phyloP scores from a whole-genome alignment of 352 stramenopile genomes.

The Peronospora farinosa region DNA sequence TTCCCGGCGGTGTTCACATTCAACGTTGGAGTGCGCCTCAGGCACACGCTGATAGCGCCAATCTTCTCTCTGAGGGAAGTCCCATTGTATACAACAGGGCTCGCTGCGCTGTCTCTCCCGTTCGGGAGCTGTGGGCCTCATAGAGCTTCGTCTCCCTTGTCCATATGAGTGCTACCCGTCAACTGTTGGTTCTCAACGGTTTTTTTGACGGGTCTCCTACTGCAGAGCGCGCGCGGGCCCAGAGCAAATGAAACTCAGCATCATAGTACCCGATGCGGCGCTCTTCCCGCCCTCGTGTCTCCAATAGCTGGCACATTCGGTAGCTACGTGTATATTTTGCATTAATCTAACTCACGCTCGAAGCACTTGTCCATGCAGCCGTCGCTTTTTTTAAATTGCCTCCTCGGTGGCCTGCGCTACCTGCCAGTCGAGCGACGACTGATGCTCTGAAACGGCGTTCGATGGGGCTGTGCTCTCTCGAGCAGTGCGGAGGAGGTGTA shows the following conservation, averaged over 20 bases:
- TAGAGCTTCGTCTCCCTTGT: slow-evolving; percentile 13
- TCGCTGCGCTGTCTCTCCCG: slow-evolving; percentile 31
- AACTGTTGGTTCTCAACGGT: slow-evolving; percentile 79
- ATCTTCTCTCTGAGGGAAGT: slow-evolving; percentile 79
- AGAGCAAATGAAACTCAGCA: slow-evolving; percentile 50
- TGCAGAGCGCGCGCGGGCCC: slow-evolving; percentile 37
- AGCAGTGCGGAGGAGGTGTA: no score
- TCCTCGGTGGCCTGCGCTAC: no score
- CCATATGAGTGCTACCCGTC: slow-evolving; percentile 59
- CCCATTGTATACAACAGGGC: slow-evolving; percentile 10
- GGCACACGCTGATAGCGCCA: slow-evolving; percentile 53
- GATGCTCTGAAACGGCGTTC: no score
- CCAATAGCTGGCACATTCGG: slow-evolving; percentile 62
- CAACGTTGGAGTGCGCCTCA: slow-evolving; percentile 60
- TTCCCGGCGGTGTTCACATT: slow-evolving; percentile 26
- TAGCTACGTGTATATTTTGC: not conserved
- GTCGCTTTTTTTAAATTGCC: no score
- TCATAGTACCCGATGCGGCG: slow-evolving; percentile 77
- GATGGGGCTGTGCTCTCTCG: no score
- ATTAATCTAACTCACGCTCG: no score
- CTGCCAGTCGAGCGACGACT: no score
- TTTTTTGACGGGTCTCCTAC: slow-evolving; percentile 54
- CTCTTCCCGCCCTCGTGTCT: slow-evolving; percentile 68
- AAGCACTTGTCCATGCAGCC: no score
- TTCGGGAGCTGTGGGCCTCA: slow-evolving; percentile 40